A percentile compares a stretch with the other conserved stretches of the same genome.
These are phyloP conservation scores for Flaveria robusta DNA, from an alignment of 129 eudicot genomes.

Conservation along the genomic window DNA sequence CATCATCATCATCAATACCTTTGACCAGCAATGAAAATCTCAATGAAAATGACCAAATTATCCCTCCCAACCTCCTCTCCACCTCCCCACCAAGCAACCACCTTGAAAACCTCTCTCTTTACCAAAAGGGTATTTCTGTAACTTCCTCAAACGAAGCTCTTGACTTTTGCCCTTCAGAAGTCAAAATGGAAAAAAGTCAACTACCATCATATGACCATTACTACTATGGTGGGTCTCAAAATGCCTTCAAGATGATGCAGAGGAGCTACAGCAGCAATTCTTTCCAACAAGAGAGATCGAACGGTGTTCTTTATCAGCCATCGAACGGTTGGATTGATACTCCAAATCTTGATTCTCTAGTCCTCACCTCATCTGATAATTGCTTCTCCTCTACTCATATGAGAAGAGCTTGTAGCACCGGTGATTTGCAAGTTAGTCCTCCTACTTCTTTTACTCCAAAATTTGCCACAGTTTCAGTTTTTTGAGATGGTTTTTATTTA, in stretches of 20 bases:
- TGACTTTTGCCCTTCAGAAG: constrained; percentile 40
- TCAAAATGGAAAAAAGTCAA: constrained; percentile 73
- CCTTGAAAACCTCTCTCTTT: constrained; percentile 59
- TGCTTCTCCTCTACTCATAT: constrained; percentile 55
- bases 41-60: constrained; percentile 62
- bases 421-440: constrained; percentile 81
- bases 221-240: constrained; percentile 44
- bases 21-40: constrained; percentile 39
- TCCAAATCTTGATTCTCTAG: constrained; percentile 40
- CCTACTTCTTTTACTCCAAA: constrained; percentile 12
- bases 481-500: constrained; percentile 6
- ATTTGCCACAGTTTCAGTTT: background rate
- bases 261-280: constrained; percentile 80
- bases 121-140: constrained; percentile 48
- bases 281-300: constrained; percentile 51
- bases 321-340: constrained; percentile 50
- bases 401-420: constrained; percentile 91
- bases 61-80: constrained; percentile 46
- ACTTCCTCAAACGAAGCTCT: constrained; percentile 33
- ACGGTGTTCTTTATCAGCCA: constrained; percentile 53
- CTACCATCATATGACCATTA: constrained; percentile 32
- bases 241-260: constrained; percentile 71
- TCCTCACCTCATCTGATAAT: constrained; percentile 49
- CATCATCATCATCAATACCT: constrained; percentile 22
- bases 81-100: constrained; percentile 80